Base-by-base conservation (phyloP, 2,329 filamentous ascomycete genomes). In the Epichloe festucae region DNA sequence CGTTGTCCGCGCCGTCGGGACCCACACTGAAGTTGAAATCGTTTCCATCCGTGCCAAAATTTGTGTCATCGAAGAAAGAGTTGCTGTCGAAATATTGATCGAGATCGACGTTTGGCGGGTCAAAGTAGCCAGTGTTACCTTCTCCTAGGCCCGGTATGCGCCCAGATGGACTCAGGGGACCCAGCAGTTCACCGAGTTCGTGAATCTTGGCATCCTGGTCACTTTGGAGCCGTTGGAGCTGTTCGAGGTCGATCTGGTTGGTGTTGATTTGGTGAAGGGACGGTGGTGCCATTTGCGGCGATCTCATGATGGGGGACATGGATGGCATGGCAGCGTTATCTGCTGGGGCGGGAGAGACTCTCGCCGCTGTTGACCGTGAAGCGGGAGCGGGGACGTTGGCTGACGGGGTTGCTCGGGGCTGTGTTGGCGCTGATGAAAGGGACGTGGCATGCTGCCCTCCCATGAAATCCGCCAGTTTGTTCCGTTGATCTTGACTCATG, bases 91-190 rank as follows among this genome's bases (percentile, higher is more conserved):
- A 77, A 10, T 69, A 79, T 58, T 78, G 73, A 48, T 78, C 75
- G 5, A 78, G 63, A 51, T 79, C 76, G 14, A 74, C 62, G 38
- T 67, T 66, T 11, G 63, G 57, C 38, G 62, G 53, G 52, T 70
- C 61, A 59, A 70, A 68, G 56, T 65, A 64, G 36, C 60, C 62
- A 17, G 63, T 65, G 19, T 57, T 52, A 15, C 59, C 63, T 3
- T 76, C 73, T 27, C 71, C 72, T 2, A 93, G 66, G 4, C 87
- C 87, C 1, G 88, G 86, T 38, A 95, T 87, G 15, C 79, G 77
- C 4, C 88, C 89, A 0, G 81, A 87, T 0, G 89, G 89, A 60
- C 84, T 90, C 12, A 95, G 74, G 0, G 89, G 89, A 6, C 86
- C 83, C 7, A 96, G 75, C 15, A 89, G 71, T 51, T 80, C 82